Conservation (phyloP, 1,139 yeast species). For the Yamadazyma triangularis region DNA sequence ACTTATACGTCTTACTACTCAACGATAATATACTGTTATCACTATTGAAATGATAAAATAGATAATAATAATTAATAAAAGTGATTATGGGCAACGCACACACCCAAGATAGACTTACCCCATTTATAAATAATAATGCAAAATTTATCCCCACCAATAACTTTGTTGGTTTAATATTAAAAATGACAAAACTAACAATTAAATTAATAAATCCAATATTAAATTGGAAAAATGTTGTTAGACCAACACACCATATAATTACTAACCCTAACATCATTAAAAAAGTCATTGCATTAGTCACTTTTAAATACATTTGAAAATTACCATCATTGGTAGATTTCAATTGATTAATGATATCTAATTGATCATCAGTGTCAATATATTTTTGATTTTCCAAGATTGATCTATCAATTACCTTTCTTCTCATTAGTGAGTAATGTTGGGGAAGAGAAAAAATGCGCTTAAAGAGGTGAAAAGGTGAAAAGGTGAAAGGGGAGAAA, state of each 20-base stretch:
- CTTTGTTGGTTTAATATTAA: slow-evolving; percentile 1
- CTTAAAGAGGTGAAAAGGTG: no score
- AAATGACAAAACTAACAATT: background rate
- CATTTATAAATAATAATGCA: slow-evolving; percentile 1
- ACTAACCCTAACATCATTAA: background rate
- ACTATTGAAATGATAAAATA: slow-evolving; percentile 12
- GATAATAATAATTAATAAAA: slow-evolving; percentile 9
- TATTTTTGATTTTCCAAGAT: background rate
- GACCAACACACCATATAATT: background rate
- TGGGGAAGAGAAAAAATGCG: no score
- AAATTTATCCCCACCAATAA: background rate
- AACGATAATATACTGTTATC: slow-evolving; percentile 12
- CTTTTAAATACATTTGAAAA: slow-evolving; percentile 6
- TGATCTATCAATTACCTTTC: background rate
- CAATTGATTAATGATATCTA: slow-evolving; percentile 13
- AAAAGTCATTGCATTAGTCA: background rate
- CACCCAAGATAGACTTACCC: slow-evolving; percentile 1
- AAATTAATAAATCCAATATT: slow-evolving; percentile 1
- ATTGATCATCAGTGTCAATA: slow-evolving; percentile 20
- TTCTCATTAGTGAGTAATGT: no score
- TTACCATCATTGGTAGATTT: slow-evolving; percentile 5
- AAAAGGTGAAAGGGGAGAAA: no score
- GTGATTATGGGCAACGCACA: slow-evolving; percentile 8
- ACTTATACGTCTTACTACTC: slow-evolving; percentile 17
- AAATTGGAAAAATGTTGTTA: background rate